Evolutionary conservation across 2,329 filamentous ascomycete species (phyloP).

Genomic region (Lachnellula hyalina): DNA sequence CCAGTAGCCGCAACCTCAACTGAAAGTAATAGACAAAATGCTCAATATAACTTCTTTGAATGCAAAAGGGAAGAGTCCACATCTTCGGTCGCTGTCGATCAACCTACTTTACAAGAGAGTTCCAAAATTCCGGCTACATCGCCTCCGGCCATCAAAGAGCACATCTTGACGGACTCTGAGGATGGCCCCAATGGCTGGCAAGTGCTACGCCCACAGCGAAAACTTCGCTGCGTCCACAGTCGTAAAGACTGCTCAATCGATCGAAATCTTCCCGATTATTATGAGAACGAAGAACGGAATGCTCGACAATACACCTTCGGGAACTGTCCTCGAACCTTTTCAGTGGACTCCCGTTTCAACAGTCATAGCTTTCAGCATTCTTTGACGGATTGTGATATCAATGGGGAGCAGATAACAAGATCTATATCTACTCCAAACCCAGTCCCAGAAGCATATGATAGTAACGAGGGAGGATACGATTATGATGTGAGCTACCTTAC

Average conservation of each 20-base stretch:
- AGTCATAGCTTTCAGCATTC: neutral
- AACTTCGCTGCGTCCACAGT: constrained; percentile 25
- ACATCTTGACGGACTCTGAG: neutral
- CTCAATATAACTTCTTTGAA: neutral
- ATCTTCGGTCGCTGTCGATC: neutral
- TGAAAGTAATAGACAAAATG: neutral
- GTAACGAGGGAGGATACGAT: neutral
- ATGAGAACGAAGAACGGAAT: constrained; percentile 8
- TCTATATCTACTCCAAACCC: neutral
- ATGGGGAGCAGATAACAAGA: neutral
- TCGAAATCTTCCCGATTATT: constrained; percentile 22
- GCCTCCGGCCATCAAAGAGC: neutral
- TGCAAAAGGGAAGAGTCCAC: neutral
- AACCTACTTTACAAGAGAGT: neutral
- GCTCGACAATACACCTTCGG: neutral
- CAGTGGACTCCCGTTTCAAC: neutral
- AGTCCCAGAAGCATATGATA: neutral
- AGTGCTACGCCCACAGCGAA: neutral
- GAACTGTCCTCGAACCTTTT: neutral
- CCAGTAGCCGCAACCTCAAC: neutral
- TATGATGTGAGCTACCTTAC: constrained; percentile 1
- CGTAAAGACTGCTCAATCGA: constrained; percentile 22
- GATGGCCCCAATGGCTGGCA: neutral
- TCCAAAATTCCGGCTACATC: neutral
- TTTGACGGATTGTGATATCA: neutral